phyloP scores from a whole-genome alignment of 768 basidiomycete genomes.

The Hebeloma cylindrosporum region DNA sequence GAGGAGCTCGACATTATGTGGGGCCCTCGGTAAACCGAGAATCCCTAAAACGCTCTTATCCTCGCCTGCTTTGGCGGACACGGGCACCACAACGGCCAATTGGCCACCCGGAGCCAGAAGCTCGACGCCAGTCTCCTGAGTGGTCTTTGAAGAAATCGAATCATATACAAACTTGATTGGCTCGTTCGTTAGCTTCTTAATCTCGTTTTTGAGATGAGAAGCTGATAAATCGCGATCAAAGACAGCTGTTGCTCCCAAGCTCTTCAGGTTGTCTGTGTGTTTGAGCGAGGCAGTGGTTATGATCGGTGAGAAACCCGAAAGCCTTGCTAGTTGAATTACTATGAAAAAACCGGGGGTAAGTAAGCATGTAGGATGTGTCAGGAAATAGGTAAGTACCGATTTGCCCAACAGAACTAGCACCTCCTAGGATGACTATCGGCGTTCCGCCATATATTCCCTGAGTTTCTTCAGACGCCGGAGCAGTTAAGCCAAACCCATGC shows the following conservation, averaged over 20 bases:
- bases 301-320: slow-evolving; percentile 40
- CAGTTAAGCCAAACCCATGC: slow-evolving; percentile 40
- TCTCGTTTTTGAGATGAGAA: slow-evolving; percentile 1
- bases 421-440: slow-evolving; percentile 49
- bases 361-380: no score
- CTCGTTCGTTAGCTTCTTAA: slow-evolving; percentile 20
- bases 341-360: no score
- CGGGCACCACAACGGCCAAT: slow-evolving; percentile 1
- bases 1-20: slow-evolving; percentile 17
- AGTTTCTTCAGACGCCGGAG: slow-evolving; percentile 37
- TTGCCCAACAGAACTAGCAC: slow-evolving; percentile 50
- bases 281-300: slow-evolving; percentile 40
- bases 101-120: slow-evolving; percentile 3
- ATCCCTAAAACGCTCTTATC: no score
- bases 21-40: no score
- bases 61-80: not conserved
- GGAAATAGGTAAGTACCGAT: no score
- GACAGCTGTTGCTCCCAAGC: slow-evolving; percentile 38
- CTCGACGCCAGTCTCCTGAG: slow-evolving; percentile 5
- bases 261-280: slow-evolving; percentile 31
- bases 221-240: slow-evolving; percentile 31
- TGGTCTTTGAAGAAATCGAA: not conserved
- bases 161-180: slow-evolving; percentile 6
- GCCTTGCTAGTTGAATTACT: slow-evolving; percentile 17
- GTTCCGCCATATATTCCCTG: slow-evolving; percentile 42